phyloP scores from a whole-genome alignment of 2,329 filamentous ascomycete species.

The Pseudomassariella vexata region DNA sequence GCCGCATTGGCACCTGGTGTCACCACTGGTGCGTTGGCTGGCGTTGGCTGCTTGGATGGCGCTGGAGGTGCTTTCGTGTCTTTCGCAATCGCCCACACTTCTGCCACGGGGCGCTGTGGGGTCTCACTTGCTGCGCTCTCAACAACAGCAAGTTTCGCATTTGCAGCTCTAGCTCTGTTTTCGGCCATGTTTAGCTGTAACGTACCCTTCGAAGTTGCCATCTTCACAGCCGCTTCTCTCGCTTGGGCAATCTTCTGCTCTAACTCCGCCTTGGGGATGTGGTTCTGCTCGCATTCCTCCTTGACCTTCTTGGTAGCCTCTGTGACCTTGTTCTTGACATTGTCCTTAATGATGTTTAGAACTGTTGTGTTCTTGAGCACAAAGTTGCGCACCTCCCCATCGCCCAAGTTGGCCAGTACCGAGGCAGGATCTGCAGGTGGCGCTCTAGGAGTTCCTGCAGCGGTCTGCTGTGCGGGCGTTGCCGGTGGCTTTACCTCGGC shows the following conservation, averaged over 20 bases:
- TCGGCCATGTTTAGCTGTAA: conserved; percentile 76
- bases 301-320: conserved; percentile 56
- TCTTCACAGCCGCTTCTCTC: conserved; percentile 59
- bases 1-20: too few species aligned
- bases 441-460: conserved; percentile 28
- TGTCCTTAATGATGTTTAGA: conserved; percentile 52
- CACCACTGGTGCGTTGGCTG: conserved; percentile 14
- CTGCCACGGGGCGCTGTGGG: conserved; percentile 72
- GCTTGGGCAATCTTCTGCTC: conserved; percentile 49
- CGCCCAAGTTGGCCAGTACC: conserved; percentile 44
- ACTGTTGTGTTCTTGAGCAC: conserved; percentile 50
- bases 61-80: conserved; percentile 44
- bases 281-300: conserved; percentile 40
- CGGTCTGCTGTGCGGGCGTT: conserved; percentile 34
- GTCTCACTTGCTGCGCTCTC: conserved; percentile 80
- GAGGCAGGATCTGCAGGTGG: conserved; percentile 24
- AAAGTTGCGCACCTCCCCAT: conserved; percentile 52
- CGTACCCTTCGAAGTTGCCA: conserved; percentile 69
- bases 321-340: conserved; percentile 66
- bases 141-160: conserved; percentile 72
- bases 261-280: conserved; percentile 37
- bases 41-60: conserved; percentile 21
- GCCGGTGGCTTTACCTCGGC: conserved; percentile 16
- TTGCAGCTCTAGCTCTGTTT: conserved; percentile 56
- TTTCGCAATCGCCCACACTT: conserved; percentile 83